Conservation (phyloP, 352 stramenopile species). For the Globisporangium cystogenes region DNA sequence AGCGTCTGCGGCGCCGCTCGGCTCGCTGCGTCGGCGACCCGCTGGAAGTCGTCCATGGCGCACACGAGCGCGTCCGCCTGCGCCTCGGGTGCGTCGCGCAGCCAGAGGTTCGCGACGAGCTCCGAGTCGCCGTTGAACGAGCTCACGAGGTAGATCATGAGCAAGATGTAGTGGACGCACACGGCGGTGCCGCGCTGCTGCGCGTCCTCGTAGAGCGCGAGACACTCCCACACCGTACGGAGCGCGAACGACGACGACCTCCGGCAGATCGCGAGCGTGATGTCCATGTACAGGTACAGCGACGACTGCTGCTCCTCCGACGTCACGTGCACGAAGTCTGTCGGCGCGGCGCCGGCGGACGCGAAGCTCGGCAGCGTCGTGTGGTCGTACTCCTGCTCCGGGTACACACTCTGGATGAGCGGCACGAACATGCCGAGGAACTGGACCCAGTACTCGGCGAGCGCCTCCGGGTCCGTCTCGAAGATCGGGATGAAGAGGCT, state of each 20-base stretch:
- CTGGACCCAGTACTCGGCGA: constrained; percentile 27
- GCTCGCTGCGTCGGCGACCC: constrained; percentile 6
- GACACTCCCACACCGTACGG: constrained; percentile 30
- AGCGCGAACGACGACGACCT: constrained; percentile 22
- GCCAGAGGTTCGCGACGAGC: constrained; percentile 15
- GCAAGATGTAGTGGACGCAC: constrained; percentile 22
- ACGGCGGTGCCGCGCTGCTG: constrained; percentile 9
- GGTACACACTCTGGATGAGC: constrained; percentile 16
- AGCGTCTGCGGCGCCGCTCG: constrained; percentile 16
- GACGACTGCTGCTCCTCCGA: constrained; percentile 18
- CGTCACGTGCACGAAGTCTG: constrained; percentile 2
- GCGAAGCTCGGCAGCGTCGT: constrained; percentile 16
- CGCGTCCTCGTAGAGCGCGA: constrained; percentile 26
- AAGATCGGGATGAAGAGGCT: constrained; percentile 29
- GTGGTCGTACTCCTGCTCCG: constrained; percentile 27
- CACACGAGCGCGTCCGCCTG: constrained; percentile 16
- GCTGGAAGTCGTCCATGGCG: constrained; percentile 22
- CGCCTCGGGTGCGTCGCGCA: constrained; percentile 15
- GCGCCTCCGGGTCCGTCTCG: constrained; percentile 14
- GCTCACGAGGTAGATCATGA: constrained; percentile 26
- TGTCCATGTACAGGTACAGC: constrained; percentile 24
- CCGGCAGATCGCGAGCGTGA: constrained; percentile 26
- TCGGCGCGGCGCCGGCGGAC: constrained; percentile 13
- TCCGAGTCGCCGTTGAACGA: constrained; percentile 24
- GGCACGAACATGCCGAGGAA: constrained; percentile 22